Evolutionary conservation across 257 asterid species (phyloP).

Genomic region (Fraxinus americana): DNA sequence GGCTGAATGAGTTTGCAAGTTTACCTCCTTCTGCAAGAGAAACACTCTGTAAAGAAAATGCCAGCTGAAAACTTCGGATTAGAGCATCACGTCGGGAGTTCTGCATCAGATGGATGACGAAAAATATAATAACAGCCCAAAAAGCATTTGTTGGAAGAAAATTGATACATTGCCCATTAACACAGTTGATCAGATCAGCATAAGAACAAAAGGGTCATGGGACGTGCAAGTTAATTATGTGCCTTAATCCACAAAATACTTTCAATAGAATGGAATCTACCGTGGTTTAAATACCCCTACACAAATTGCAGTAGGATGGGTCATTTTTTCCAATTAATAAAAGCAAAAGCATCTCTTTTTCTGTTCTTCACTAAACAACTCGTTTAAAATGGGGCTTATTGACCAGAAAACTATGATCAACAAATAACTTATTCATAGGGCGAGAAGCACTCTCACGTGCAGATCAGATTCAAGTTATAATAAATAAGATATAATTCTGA

Average conservation of each 20-base stretch:
- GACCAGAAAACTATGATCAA: not conserved
- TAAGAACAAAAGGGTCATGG: not conserved
- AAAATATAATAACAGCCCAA: not conserved
- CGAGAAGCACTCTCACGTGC: not conserved
- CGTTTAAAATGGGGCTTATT: not conserved
- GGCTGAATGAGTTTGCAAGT: slow-evolving; percentile 10
- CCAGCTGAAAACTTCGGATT: slow-evolving; percentile 80
- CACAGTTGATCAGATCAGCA: slow-evolving; percentile 6
- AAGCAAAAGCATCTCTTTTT: not conserved
- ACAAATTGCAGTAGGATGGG: not conserved
- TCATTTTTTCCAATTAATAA: not conserved
- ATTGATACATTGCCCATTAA: slow-evolving; percentile 3
- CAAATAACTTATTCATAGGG: not conserved
- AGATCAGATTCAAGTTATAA: too few relatives aligned
- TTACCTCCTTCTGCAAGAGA: slow-evolving; percentile 73
- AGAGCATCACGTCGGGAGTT: slow-evolving; percentile 74
- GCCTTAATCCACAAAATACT: not conserved
- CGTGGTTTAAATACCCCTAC: not conserved
- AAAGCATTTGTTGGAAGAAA: slow-evolving; percentile 8
- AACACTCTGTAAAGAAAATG: slow-evolving; percentile 67
- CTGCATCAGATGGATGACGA: slow-evolving; percentile 40
- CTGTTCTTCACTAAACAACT: not conserved
- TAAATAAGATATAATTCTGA: not conserved
- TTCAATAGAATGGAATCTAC: not conserved
- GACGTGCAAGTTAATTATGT: not conserved